Conservation (phyloP, 495 filamentous ascomycete genomes). For the Amphirosellinia nigrospora region DNA sequence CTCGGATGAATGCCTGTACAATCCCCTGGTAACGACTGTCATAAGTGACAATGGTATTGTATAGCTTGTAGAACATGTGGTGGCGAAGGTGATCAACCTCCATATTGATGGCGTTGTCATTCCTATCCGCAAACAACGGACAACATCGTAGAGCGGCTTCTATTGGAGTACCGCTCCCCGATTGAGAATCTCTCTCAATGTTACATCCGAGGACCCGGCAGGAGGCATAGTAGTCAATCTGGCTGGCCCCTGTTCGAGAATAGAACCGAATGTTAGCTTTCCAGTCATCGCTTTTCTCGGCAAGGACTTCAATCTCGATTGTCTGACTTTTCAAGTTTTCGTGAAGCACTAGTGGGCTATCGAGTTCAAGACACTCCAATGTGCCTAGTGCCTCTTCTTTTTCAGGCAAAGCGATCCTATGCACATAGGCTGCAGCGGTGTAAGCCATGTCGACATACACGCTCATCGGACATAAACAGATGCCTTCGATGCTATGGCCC, state of each 20-base stretch:
- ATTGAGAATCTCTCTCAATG: constrained; percentile 27
- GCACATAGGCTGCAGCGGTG: constrained; percentile 64
- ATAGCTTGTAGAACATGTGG: constrained; percentile 65
- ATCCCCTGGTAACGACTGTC: constrained; percentile 63
- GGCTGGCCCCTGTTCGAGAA: constrained; percentile 23
- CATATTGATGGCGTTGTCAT: constrained; percentile 36
- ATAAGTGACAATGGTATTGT: constrained; percentile 63
- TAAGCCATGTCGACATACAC: constrained; percentile 72
- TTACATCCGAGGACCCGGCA: constrained; percentile 42
- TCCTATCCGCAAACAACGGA: constrained; percentile 41
- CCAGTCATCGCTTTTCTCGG: constrained; percentile 27
- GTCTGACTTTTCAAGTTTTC: constrained; percentile 43
- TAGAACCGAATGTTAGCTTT: constrained; percentile 14
- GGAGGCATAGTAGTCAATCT: constrained; percentile 41
- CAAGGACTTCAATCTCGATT: constrained; percentile 31
- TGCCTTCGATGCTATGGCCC: constrained; percentile 68
- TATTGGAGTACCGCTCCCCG: constrained; percentile 42
- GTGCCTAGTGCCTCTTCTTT: constrained; percentile 37
- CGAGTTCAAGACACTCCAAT: constrained; percentile 60
- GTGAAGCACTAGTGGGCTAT: constrained; percentile 62
- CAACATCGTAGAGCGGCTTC: constrained; percentile 46
- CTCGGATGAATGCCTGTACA: constrained; percentile 60
- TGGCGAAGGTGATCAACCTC: constrained; percentile 53
- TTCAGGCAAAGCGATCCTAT: constrained; percentile 55
- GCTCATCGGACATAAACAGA: constrained; percentile 48